These are phyloP conservation scores for Tetracladium setigerum DNA, from an alignment of 495 filamentous ascomycete species.

Conservation along the genomic window DNA sequence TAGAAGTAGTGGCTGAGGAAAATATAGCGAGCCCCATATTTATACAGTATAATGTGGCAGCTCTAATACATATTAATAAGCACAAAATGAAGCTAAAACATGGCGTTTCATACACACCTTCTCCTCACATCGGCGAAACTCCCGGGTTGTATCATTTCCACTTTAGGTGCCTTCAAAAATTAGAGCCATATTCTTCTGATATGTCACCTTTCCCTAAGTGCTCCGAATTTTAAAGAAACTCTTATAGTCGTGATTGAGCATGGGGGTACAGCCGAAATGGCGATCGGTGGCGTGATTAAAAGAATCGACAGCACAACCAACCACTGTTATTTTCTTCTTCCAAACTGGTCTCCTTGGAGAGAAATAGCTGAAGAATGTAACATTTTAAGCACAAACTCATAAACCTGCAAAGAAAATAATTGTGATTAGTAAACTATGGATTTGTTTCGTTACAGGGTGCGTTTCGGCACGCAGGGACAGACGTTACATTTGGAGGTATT, in stretches of 20 bases:
- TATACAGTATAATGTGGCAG: slow-evolving; percentile 13
- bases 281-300: slow-evolving; percentile 17
- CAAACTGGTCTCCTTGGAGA: slow-evolving; percentile 8
- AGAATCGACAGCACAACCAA: slow-evolving; percentile 15
- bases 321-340: slow-evolving; percentile 15
- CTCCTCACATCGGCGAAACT: slow-evolving; percentile 17
- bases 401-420: slow-evolving; percentile 17
- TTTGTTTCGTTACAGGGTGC: slow-evolving; percentile 12
- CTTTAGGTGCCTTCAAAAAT: slow-evolving; percentile 18
- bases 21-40: slow-evolving; percentile 9
- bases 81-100: slow-evolving; percentile 18
- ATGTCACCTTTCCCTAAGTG: slow-evolving; percentile 17
- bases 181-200: slow-evolving; percentile 17
- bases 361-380: slow-evolving; percentile 6
- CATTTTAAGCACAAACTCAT: slow-evolving; percentile 15
- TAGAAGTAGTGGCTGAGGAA: slow-evolving; percentile 13
- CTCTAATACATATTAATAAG: slow-evolving; percentile 17
- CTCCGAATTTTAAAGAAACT: slow-evolving; percentile 15
- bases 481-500: not conserved
- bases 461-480: no score
- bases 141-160: slow-evolving; percentile 16
- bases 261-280: slow-evolving; percentile 17
- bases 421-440: slow-evolving; percentile 17
- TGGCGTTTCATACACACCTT: slow-evolving; percentile 11
- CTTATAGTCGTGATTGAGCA: slow-evolving; percentile 17